Evolutionary conservation across 768 basidiomycete species (phyloP).

Genomic region (Leucosporidium yakuticum): DNA sequence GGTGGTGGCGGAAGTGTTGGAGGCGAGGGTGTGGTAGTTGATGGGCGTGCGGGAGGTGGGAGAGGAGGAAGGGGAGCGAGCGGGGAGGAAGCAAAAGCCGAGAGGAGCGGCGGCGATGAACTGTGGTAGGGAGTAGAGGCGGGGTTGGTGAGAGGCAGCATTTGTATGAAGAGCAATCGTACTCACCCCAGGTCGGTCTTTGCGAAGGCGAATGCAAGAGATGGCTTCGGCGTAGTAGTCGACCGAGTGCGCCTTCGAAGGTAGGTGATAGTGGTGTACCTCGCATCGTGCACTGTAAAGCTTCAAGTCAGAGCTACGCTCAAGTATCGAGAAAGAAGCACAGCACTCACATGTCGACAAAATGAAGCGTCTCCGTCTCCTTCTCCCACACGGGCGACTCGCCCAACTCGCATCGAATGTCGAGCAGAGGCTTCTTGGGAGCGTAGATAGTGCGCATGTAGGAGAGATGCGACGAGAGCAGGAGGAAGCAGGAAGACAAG

Average conservation of each 20-base stretch:
- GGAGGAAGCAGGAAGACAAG: no score
- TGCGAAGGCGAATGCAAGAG: conserved; percentile 10
- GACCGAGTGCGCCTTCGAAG: conserved; percentile 1
- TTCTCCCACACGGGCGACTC: conserved; percentile 13
- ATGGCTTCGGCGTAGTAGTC: conserved; percentile 9
- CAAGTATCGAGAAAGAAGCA: no score
- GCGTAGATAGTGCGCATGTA: conserved; percentile 11
- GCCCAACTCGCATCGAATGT: conserved; percentile 12
- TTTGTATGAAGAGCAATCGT: background rate
- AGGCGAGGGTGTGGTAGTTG: conserved; percentile 8
- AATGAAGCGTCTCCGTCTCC: conserved; percentile 7
- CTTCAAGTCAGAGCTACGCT: no score
- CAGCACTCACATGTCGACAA: conserved; percentile 4
- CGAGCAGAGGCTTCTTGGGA: conserved; percentile 8
- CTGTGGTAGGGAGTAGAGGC: background rate
- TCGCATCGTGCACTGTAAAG: background rate
- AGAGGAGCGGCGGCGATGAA: conserved; percentile 11
- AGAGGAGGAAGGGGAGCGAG: conserved; percentile 1
- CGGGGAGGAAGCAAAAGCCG: conserved; percentile 8
- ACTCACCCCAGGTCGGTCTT: background rate
- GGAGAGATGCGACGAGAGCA: no score
- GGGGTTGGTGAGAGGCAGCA: no score
- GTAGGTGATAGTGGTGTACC: conserved; percentile 8
- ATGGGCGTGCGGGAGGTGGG: background rate
- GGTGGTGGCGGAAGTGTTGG: background rate